Base-by-base conservation (phyloP, 345 rosid genomes). In the Populus nigra region DNA sequence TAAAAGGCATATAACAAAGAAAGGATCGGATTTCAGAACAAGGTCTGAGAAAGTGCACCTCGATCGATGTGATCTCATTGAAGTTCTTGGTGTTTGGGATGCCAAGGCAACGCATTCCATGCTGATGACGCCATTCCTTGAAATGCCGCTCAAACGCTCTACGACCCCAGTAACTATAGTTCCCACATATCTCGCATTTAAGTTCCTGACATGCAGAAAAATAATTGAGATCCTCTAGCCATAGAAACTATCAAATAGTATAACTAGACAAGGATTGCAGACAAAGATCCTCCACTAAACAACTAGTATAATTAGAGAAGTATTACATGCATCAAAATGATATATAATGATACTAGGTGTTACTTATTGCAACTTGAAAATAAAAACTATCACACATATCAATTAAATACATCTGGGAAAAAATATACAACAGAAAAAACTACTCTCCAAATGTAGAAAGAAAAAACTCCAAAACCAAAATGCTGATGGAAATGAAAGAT, bases 11-110 rank as follows among this genome's bases (percentile, higher is more conserved):
- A 53, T 18, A 39, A 27, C 20, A n/a, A 43, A 22, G 17, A 8
- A 16, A 6, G 6, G 70, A 29, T 12, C 23, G 8, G 1, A 25
- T 1, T 38, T 25, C n/a, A 27, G 33, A 53, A 41, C 23, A 50
- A 68, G n/a, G 25, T 16, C 45, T 23, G 25, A 18, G 68, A 16
- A 38, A 61, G 55, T 5, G 11, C 79, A 93, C 99, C 91, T 87
- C 88, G 61, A 96, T 96, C 0, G 97, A 91, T 25, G 98, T 96
- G 84, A 96, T 91, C 84, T 96, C 98, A 16, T 96, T 96, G 77
- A 96, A 96, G 87, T 96, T 96, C 86, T 96, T 96, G 43, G 99
- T 96, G 88, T 96, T 96, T 53, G 99, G 99, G 75, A 96, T 96
- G 77, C 97, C 98, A 70, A 94, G 87, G 82, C 98, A 96, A 41